Evolutionary conservation across 2,329 filamentous ascomycete species (phyloP), one percentile per base, ranked within the genome.

Genomic region (Fusarium zealandicum): DNA sequence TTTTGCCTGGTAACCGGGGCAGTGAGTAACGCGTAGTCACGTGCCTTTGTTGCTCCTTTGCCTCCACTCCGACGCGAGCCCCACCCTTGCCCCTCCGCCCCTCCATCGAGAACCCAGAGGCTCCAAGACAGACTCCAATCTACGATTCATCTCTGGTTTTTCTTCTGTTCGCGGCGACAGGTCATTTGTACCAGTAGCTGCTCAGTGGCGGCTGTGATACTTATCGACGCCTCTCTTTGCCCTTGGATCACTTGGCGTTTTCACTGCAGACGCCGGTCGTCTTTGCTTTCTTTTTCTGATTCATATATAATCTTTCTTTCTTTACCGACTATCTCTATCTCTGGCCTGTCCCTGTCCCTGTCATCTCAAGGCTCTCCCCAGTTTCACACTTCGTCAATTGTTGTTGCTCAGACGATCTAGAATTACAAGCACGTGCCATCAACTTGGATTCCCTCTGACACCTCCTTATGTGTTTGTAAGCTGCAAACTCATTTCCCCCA

Each of bases 401-500:
- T 45, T 55, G 54, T 64, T 66, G 54, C 57, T 58, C 46, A 31
- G 47, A 42, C 42, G 59, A 66, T 68, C 63, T 63, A 47, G 39
- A 55, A 60, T 55, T 50, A 39, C 51, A 59, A 43, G 53, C 45
- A 58, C 49, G 50, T 49, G 60, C 47, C 57, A 57, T 51, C 43
- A 45, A 43, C 45, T 43, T 52, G 28, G 40, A 37, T 63, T 50
- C 46, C 52, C 45, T 61, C 47, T 52, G 40, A 54, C 41, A 45
- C 32, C 47, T 53, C 48, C 49, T 30, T 25, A 39, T 46, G 43
- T 46, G 36, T 47, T 37, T 48, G 39, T 30, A 36, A 56, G 55
- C 54, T 58, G 40, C 51, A 60, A 40, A 31, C 56, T 67, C 65
- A 67, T 67, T 66, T 66, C 63, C 63, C 52, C 28, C 38, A 37